Evolutionary conservation across 2,329 filamentous ascomycete genomes (phyloP).

Genomic region (Chrysoporthe deuterocubensis): DNA sequence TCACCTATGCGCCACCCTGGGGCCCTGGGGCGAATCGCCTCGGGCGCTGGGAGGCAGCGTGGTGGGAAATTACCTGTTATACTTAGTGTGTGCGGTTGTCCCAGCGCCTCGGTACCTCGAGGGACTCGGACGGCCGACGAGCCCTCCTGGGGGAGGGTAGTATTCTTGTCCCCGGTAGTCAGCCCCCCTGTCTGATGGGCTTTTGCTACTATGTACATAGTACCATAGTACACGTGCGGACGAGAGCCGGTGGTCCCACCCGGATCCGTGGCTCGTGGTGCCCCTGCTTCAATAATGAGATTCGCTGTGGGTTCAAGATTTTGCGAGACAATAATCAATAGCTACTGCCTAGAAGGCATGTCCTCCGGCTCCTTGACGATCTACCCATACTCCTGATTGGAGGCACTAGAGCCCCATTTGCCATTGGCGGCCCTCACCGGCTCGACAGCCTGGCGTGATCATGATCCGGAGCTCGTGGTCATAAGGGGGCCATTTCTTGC

Average conservation of each 20-base stretch:
- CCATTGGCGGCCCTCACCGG: slow-evolving; percentile 7
- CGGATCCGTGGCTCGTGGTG: neutral
- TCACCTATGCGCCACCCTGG: neutral
- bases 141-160: slow-evolving; percentile 4
- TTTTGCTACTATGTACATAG: neutral
- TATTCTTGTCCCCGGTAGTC: slow-evolving; percentile 11
- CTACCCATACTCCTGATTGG: neutral
- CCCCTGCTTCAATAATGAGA: slow-evolving; percentile 1
- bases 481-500: neutral
- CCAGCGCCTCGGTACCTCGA: slow-evolving; percentile 18
- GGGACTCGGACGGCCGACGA: slow-evolving; percentile 4
- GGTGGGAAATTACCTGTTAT: slow-evolving; percentile 4
- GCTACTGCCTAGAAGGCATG: neutral
- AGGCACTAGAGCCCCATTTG: neutral
- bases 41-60: neutral
- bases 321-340: neutral
- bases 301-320: slow-evolving; percentile 2
- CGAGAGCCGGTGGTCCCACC: slow-evolving; percentile 7
- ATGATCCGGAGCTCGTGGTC: neutral
- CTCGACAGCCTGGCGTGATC: neutral
- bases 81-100: slow-evolving; percentile 3
- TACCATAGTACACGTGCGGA: slow-evolving; percentile 2
- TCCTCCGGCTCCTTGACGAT: neutral
- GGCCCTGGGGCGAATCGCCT: neutral
- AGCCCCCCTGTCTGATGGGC: neutral